Base-by-base conservation (phyloP, 805 yeast species). In the Nakazawaea holstii region DNA sequence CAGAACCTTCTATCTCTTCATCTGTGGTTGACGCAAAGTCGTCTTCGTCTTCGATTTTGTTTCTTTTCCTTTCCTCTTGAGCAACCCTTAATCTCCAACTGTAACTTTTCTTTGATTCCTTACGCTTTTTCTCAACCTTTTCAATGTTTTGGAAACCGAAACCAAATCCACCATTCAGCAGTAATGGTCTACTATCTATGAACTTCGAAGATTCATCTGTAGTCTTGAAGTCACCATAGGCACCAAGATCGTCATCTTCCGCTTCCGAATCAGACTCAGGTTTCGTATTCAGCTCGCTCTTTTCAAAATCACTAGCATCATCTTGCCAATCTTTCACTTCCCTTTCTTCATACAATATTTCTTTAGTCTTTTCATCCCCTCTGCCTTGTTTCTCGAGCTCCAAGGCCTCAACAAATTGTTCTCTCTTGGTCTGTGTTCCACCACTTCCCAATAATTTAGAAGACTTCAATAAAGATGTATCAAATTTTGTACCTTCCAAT, bases 361-460 rank as follows among this genome's bases (percentile, higher is more conserved):
- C 82, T 41, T 67, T 72, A 0, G 88, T 82, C 32, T 67, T 63
- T 1, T 81, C 89, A 59, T 76, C 78, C 1, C 77, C 84, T 49
- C 84, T 70, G 1, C 96, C 96, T 58, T 80, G 82, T 49, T 73
- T 72, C 58, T 89, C 96, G 36, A 83, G 65, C 45, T 76, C 76
- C 47, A 87, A 60, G 0, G 96, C 96, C 57, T 87, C 92, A n/a
- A 74, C 65, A 65, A 88, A 75, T 51, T 76, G 78, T 57, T 87
- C 91, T 45, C 71, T 74, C 53, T 76, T 79, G 1, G 96, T 86
- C 52, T 75, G 79, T 43, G 69, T 72, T 46, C 67, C 70, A 11
- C 90, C 92, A 13, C 79, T 75, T 43, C 98, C 98, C 43, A 92
- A 73, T 5, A 76, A 73, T 59, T 89, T 90, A 17, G 95, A 78